These are phyloP conservation scores for Leccinum uliginosum DNA, from an alignment of 768 basidiomycete species.

Conservation along the genomic window DNA sequence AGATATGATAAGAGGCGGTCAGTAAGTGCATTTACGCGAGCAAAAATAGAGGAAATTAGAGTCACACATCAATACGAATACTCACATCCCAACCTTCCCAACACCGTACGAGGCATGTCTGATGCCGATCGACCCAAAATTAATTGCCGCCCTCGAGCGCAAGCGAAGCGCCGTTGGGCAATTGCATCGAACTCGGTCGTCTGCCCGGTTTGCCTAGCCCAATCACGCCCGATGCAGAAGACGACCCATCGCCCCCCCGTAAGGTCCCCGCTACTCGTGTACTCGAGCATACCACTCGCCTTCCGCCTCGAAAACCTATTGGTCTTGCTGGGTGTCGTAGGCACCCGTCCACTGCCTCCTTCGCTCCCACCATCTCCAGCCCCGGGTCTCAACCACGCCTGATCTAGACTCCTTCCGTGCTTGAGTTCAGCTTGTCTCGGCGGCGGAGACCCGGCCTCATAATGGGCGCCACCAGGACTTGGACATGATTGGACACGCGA, in stretches of 20 bases:
- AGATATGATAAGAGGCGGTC: background rate
- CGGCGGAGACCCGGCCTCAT: slow-evolving; percentile 42
- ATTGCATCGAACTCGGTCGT: slow-evolving; percentile 44
- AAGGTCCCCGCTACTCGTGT: slow-evolving; percentile 24
- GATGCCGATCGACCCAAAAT: slow-evolving; percentile 25
- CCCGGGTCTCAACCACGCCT: slow-evolving; percentile 20
- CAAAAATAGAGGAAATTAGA: slow-evolving; percentile 1
- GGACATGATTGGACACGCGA: no score
- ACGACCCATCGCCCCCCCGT: slow-evolving; percentile 20
- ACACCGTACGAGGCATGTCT: slow-evolving; percentile 63
- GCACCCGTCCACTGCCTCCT: slow-evolving; percentile 4
- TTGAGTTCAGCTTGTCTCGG: slow-evolving; percentile 30
- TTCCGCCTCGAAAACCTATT: slow-evolving; percentile 24
- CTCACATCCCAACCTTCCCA: slow-evolving; percentile 93
- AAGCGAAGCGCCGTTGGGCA: slow-evolving; percentile 24
- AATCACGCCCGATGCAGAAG: slow-evolving; percentile 13
- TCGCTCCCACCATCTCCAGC: background rate
- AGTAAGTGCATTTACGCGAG: slow-evolving; percentile 3
- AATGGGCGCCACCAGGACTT: slow-evolving; percentile 42
- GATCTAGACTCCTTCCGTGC: slow-evolving; percentile 28
- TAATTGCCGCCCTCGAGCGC: slow-evolving; percentile 9
- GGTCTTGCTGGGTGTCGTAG: slow-evolving; percentile 26
- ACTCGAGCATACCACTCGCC: slow-evolving; percentile 21
- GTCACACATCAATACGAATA: slow-evolving; percentile 9
- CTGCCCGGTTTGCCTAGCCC: slow-evolving; percentile 27